Evolutionary conservation across 495 filamentous ascomycete species (phyloP).

Genomic region (Penicilliopsis zonata): DNA sequence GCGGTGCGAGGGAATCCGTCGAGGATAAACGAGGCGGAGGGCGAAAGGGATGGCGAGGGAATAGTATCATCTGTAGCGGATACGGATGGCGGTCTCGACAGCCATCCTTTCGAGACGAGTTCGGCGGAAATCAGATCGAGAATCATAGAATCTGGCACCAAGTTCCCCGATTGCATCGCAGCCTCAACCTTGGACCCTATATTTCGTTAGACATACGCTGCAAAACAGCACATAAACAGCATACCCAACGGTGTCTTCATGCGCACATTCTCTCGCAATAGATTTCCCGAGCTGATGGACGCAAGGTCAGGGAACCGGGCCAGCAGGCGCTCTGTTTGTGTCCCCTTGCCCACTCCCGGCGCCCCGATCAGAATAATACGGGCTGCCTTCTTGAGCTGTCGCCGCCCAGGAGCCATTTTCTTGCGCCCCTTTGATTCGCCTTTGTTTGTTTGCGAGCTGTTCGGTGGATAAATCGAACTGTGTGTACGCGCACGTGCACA

Average conservation of each 20-base stretch:
- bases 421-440: not conserved
- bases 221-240: conserved; percentile 5
- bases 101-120: conserved; percentile 72
- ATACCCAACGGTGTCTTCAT: conserved; percentile 74
- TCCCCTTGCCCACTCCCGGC: conserved; percentile 89
- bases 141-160: conserved; percentile 84
- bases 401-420: conserved; percentile 16
- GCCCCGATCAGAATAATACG: conserved; percentile 91
- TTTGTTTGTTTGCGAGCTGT: not conserved
- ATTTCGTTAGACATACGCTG: not conserved
- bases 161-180: conserved; percentile 69
- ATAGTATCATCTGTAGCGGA: conserved; percentile 9
- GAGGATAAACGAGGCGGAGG: conserved; percentile 81
- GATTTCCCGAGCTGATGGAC: conserved; percentile 85
- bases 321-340: conserved; percentile 80
- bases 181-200: conserved; percentile 79
- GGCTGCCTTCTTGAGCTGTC: conserved; percentile 64
- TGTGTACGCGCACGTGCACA: too few relatives aligned
- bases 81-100: conserved; percentile 36
- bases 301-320: conserved; percentile 78
- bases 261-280: conserved; percentile 86
- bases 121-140: conserved; percentile 84
- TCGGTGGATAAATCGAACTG: too few relatives aligned
- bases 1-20: conserved; percentile 93
- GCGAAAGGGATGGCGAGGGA: conserved; percentile 46